These are phyloP conservation scores for Backusella australiensis DNA, from an alignment of 192 early-diverging fungal genomes.

Conservation along the genomic window DNA sequence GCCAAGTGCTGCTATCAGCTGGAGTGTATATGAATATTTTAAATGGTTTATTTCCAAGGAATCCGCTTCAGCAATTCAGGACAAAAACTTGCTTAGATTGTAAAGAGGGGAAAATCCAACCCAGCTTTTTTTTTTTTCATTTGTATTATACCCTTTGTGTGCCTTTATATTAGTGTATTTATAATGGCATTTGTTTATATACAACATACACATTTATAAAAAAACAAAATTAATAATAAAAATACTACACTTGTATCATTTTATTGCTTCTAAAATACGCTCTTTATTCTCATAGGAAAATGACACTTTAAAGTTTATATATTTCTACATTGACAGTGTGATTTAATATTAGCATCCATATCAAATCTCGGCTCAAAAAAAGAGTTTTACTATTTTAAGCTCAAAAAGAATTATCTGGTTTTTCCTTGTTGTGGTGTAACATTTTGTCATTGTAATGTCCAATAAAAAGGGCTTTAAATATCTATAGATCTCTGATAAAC, in stretches of 20 bases:
- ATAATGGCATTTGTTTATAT: neutral
- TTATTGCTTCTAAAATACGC: neutral
- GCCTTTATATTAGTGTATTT: neutral
- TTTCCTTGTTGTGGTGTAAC: neutral
- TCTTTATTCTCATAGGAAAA: too few species aligned
- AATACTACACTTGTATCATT: neutral
- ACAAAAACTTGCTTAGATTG: slow-evolving; percentile 3
- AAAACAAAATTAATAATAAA: neutral
- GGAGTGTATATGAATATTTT: slow-evolving; percentile 89
- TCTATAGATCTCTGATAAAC: slow-evolving; percentile 4
- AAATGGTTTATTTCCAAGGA: slow-evolving; percentile 53
- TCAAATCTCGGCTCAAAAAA: too few species aligned
- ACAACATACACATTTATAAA: neutral
- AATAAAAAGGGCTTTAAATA: neutral
- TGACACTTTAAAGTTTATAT: too few species aligned
- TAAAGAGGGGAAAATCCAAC: neutral
- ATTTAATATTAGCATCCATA: neutral
- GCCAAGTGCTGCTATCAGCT: slow-evolving; percentile 91
- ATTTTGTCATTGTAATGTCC: neutral
- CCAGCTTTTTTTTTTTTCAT: too few species aligned
- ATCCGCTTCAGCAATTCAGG: neutral
- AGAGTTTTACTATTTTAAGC: neutral
- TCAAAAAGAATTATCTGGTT: neutral
- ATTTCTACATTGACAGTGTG: neutral
- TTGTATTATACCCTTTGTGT: neutral